Conservation (phyloP, 1,284 basidiomycete species). For the Papiliotrema laurentii region DNA sequence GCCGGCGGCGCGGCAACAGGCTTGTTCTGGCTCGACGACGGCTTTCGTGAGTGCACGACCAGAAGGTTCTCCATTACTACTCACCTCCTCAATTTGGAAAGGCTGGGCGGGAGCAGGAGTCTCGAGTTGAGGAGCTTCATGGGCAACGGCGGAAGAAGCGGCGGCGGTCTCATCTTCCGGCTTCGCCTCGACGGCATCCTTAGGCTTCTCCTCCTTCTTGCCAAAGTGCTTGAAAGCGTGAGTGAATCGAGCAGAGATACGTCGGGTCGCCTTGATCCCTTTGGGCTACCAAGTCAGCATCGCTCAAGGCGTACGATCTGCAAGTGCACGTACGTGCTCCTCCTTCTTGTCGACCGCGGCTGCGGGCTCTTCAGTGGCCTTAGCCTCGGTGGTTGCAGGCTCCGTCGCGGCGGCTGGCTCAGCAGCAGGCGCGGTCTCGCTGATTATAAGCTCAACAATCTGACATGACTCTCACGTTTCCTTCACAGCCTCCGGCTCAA, state of each 20-base stretch:
- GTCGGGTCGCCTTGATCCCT: constrained; percentile 36
- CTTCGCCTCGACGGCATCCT: constrained; percentile 15
- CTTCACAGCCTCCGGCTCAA: constrained; percentile 24
- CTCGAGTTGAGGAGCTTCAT: constrained; percentile 38
- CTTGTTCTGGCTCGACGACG: neutral
- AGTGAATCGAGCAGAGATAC: constrained; percentile 42
- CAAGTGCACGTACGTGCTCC: constrained; percentile 8
- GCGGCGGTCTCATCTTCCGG: constrained; percentile 12
- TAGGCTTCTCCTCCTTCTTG: constrained; percentile 30
- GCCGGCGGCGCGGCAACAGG: constrained; percentile 6
- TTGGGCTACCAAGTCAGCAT: constrained; percentile 16
- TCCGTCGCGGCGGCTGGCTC: constrained; percentile 13
- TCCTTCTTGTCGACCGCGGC: constrained; percentile 10
- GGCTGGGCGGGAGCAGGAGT: constrained; percentile 36
- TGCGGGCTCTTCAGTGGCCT: constrained; percentile 6
- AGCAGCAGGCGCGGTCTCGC: constrained; percentile 17
- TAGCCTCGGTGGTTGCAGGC: constrained; percentile 8
- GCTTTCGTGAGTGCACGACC: constrained; percentile 7
- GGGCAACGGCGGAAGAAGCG: constrained; percentile 13
- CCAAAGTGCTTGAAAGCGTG: constrained; percentile 29
- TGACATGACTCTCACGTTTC: constrained; percentile 24
- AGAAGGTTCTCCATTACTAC: neutral
- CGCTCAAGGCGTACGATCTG: neutral
- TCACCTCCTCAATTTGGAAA: constrained; percentile 39
- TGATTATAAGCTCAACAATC: constrained; percentile 3